Percentiles rank a stretch among this genome's conserved stretches.
Conservation (phyloP, 306 rosid species). For the Abrus pulchellus region DNA sequence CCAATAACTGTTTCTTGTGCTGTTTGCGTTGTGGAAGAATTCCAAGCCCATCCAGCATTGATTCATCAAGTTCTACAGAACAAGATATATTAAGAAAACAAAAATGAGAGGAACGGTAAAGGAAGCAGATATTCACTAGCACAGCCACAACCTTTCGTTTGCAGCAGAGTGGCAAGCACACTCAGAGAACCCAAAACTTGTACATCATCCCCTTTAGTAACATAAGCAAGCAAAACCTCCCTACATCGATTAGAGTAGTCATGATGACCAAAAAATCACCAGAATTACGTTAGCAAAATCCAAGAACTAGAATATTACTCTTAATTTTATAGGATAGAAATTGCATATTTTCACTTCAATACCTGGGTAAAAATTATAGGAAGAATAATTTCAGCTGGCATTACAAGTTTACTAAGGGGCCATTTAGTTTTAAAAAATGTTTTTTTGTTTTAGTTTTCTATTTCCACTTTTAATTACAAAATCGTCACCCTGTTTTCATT, state of each 20-base stretch:
- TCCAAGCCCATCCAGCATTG: conserved; percentile 91
- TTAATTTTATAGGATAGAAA: conserved; percentile 6
- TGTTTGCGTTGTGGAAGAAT: conserved; percentile 96
- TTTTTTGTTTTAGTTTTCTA: too few species aligned
- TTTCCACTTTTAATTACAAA: too few species aligned
- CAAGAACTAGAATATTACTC: conserved; percentile 27
- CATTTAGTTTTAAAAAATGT: too few species aligned
- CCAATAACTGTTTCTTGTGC: conserved; percentile 88
- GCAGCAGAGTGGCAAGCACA: conserved; percentile 86
- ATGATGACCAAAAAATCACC: conserved; percentile 12
- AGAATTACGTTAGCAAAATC: conserved; percentile 13
- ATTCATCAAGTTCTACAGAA: conserved; percentile 83
- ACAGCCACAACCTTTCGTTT: conserved; percentile 87
- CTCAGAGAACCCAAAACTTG: conserved; percentile 85
- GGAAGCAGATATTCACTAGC: conserved; percentile 45
- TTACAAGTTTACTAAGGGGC: background rate
- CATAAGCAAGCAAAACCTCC: conserved; percentile 78
- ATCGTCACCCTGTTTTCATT: too few species aligned
- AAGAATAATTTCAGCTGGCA: conserved; percentile 5
- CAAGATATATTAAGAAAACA: conserved; percentile 49
- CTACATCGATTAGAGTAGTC: conserved; percentile 56
- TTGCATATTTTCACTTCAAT: conserved; percentile 29
- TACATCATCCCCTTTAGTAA: conserved; percentile 72
- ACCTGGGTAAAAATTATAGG: background rate
- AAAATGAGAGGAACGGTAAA: conserved; percentile 26